Evolutionary conservation across 495 filamentous ascomycete species (phyloP).

Genomic region (Tuber indicum): DNA sequence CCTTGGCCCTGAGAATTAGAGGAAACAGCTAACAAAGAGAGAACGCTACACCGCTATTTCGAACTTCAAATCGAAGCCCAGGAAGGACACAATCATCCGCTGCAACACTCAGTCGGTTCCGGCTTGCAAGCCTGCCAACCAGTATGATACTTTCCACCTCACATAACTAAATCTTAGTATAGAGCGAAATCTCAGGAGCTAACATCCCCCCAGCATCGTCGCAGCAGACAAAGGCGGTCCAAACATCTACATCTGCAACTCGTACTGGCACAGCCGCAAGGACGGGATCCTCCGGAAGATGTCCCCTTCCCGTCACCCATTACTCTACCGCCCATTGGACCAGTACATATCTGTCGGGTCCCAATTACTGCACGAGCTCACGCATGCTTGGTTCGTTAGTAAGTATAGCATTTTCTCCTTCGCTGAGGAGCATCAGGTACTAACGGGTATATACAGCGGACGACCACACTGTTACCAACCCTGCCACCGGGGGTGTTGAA

Average conservation of each 20-base stretch:
- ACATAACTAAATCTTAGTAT: neutral
- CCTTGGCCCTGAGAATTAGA: neutral
- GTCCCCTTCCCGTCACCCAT: neutral
- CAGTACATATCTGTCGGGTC: neutral
- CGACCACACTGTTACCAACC: neutral
- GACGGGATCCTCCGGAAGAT: neutral
- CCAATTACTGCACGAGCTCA: neutral
- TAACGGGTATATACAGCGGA: neutral
- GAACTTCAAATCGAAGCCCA: neutral
- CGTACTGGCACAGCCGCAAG: neutral
- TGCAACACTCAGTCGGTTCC: neutral
- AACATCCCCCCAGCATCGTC: neutral
- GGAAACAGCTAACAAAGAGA: neutral
- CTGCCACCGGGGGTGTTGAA: neutral
- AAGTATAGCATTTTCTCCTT: neutral
- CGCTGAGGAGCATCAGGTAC: neutral
- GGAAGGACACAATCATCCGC: neutral
- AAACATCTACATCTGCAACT: conserved; percentile 3
- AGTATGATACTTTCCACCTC: neutral
- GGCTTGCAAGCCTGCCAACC: neutral
- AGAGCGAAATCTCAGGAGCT: neutral
- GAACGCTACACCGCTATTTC: neutral
- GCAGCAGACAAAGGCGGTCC: neutral
- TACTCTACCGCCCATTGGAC: neutral
- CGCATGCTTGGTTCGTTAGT: neutral